Evolutionary conservation across 139 green algal genomes (phyloP).

Genomic region (Zygnema circumcarinatum): DNA sequence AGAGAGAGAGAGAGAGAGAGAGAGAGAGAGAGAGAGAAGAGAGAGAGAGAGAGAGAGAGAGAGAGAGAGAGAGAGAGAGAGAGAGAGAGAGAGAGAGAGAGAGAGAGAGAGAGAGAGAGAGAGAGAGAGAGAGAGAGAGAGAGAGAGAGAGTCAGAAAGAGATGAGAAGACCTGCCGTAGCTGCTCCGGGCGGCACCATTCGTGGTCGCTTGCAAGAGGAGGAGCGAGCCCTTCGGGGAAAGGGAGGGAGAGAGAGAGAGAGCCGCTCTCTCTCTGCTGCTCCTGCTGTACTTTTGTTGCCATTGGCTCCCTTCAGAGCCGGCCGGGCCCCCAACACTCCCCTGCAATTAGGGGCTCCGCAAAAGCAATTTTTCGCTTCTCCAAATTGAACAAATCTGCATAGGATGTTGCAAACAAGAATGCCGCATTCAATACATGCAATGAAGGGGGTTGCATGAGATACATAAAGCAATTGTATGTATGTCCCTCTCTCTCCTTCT

Average conservation of each 20-base stretch:
- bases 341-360: constrained; percentile 15
- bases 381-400: constrained; percentile 48
- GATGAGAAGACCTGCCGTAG: not conserved
- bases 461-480: not conserved
- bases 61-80: too few species aligned
- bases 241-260: not conserved
- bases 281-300: not conserved
- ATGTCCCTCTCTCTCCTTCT: too few species aligned
- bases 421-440: not conserved
- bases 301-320: not conserved
- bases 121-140: too few species aligned
- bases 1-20: too few species aligned
- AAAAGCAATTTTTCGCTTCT: constrained; percentile 23
- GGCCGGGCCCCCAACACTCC: constrained; percentile 12
- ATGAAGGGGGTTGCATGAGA: not conserved
- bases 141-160: not conserved
- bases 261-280: too few species aligned
- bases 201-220: not conserved
- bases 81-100: too few species aligned
- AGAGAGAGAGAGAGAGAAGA: too few species aligned
- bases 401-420: not conserved
- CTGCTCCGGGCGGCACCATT: not conserved
- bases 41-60: too few species aligned
- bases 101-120: too few species aligned
- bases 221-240: not conserved